Evolutionary conservation across 2,329 filamentous ascomycete genomes (phyloP).

Genomic region (Graphiopsis chlorocephala): DNA sequence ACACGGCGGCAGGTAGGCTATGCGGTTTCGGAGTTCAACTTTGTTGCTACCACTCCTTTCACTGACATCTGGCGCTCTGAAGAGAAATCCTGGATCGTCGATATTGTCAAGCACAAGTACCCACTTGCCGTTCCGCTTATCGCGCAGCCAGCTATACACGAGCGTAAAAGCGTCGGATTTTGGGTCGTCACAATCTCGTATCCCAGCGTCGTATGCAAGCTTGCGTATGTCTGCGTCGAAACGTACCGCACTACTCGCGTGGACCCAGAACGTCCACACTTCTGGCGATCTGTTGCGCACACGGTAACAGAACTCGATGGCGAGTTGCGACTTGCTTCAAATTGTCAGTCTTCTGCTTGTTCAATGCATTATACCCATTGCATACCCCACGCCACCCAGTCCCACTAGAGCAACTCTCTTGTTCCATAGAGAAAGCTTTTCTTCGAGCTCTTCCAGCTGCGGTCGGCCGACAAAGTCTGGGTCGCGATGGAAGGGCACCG

Average conservation of each 20-base stretch:
- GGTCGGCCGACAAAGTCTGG: slow-evolving; percentile 23
- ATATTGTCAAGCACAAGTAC: slow-evolving; percentile 2
- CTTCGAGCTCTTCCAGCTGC: slow-evolving; percentile 14
- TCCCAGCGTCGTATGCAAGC: slow-evolving; percentile 20
- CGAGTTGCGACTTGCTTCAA: slow-evolving; percentile 32
- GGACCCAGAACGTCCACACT: slow-evolving; percentile 28
- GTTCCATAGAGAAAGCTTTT: slow-evolving; percentile 16
- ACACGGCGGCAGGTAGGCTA: neutral
- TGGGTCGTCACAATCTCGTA: slow-evolving; percentile 18
- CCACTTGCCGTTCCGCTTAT: slow-evolving; percentile 16
- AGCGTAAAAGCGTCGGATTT: slow-evolving; percentile 24
- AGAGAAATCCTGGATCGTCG: neutral
- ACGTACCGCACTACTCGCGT: slow-evolving; percentile 25
- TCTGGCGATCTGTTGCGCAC: slow-evolving; percentile 16
- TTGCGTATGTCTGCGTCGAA: slow-evolving; percentile 22
- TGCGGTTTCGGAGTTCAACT: neutral
- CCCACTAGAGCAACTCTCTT: slow-evolving; percentile 22
- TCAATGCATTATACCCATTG: too few relatives aligned
- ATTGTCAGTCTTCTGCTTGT: too few relatives aligned
- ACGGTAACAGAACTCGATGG: slow-evolving; percentile 24
- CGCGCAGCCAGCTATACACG: slow-evolving; percentile 22
- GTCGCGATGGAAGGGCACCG: slow-evolving; percentile 24
- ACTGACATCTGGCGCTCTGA: neutral
- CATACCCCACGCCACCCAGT: slow-evolving; percentile 27
- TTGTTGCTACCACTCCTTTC: too few relatives aligned